These are phyloP conservation scores for Kazachstania bromeliacearum DNA, from an alignment of 805 yeast species.

Conservation along the genomic window DNA sequence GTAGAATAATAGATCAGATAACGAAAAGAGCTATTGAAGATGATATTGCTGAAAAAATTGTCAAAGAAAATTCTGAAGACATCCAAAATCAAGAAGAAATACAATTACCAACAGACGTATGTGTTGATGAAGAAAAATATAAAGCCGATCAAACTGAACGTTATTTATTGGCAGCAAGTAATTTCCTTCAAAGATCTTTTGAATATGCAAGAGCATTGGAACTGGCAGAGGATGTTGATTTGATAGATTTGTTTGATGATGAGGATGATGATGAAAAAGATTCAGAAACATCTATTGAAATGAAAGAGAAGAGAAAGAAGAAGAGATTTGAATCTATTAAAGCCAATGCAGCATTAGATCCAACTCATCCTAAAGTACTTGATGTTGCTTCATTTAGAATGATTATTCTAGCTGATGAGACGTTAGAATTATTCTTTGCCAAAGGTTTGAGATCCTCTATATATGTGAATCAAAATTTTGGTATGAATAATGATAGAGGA, in stretches of 20 bases:
- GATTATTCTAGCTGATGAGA: constrained; percentile 91
- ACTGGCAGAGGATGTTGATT: constrained; percentile 30
- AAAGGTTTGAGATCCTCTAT: constrained; percentile 57
- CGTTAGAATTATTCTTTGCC: constrained; percentile 77
- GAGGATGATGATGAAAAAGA: constrained; percentile 17
- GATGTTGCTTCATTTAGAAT: constrained; percentile 85
- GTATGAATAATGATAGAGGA: constrained; percentile 34
- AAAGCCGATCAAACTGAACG: constrained; percentile 63
- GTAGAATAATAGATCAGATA: constrained; percentile 49
- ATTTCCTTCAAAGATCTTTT: constrained; percentile 76
- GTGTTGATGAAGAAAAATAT: constrained; percentile 53
- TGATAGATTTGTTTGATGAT: constrained; percentile 38
- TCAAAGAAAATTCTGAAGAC: constrained; percentile 23
- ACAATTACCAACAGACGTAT: constrained; percentile 47
- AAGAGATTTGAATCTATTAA: constrained; percentile 30
- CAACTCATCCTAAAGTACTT: constrained; percentile 62
- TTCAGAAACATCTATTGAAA: constrained; percentile 8
- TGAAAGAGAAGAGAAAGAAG: constrained; percentile 13
- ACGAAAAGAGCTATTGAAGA: constrained; percentile 57
- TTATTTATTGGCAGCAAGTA: constrained; percentile 78
- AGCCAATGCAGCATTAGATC: constrained; percentile 78
- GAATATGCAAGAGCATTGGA: constrained; percentile 77
- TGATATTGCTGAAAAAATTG: constrained; percentile 55
- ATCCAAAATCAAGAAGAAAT: constrained; percentile 33
- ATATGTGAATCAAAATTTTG: constrained; percentile 51